These are phyloP conservation scores for Trichopus zeylanicus DNA, from an alignment of 116 monocot species.

Conservation along the genomic window DNA sequence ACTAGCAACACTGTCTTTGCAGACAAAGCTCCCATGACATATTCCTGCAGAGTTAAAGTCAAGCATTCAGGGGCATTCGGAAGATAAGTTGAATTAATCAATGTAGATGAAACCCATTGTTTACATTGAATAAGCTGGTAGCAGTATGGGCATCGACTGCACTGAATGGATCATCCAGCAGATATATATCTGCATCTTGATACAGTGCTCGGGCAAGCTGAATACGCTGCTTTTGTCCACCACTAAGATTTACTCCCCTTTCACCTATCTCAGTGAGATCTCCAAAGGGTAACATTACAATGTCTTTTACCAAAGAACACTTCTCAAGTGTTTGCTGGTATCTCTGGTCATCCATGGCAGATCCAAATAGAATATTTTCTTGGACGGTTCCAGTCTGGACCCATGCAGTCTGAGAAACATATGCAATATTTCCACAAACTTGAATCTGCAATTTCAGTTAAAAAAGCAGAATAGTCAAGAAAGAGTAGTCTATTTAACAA, in stretches of 20 bases:
- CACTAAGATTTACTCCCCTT: conserved; percentile 89
- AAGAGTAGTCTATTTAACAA: too few relatives aligned
- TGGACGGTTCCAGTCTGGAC: conserved; percentile 74
- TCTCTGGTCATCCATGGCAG: conserved; percentile 56
- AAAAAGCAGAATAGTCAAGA: neutral
- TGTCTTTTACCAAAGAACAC: conserved; percentile 72
- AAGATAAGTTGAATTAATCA: neutral
- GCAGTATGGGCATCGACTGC: conserved; percentile 93
- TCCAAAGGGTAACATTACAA: conserved; percentile 66
- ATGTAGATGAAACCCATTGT: neutral
- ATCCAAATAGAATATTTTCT: conserved; percentile 86
- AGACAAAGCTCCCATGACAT: conserved; percentile 61
- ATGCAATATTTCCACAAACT: conserved; percentile 68
- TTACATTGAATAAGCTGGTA: conserved; percentile 76
- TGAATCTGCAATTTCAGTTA: conserved; percentile 36
- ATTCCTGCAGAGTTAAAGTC: conserved; percentile 30
- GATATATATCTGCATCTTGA: conserved; percentile 81
- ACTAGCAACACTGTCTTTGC: conserved; percentile 68
- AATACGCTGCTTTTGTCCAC: conserved; percentile 88
- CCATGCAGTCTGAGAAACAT: conserved; percentile 93
- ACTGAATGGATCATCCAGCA: conserved; percentile 91
- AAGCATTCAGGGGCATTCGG: conserved; percentile 2
- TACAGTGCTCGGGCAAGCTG: conserved; percentile 92
- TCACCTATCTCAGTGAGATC: conserved; percentile 88
- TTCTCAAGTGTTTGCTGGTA: conserved; percentile 63